Percentiles rank a stretch among this genome's conserved stretches.
phyloP scores from a whole-genome alignment of 1,139 yeast genomes.

The Magnusiomyces fungicola region DNA sequence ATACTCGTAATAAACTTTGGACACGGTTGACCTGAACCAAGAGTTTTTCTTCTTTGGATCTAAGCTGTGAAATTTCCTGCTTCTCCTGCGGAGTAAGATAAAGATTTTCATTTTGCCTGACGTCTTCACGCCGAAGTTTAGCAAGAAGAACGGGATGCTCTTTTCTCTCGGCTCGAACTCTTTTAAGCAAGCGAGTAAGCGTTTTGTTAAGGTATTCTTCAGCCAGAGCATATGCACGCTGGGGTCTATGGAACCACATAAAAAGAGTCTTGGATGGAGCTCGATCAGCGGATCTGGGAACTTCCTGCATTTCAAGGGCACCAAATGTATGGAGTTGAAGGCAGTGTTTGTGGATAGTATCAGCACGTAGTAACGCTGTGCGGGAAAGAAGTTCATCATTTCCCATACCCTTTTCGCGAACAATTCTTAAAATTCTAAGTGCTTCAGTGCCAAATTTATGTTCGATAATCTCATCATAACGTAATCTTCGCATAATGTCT shows the following conservation, averaged over 20 bases:
- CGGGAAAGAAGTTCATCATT: conserved; percentile 83
- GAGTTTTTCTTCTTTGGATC: conserved; percentile 30
- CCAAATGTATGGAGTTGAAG: conserved; percentile 34
- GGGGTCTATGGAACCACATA: conserved; percentile 66
- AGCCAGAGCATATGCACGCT: conserved; percentile 42
- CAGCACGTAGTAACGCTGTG: conserved; percentile 66
- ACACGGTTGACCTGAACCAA: conserved; percentile 30
- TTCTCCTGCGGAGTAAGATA: conserved; percentile 68
- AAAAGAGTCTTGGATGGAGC: conserved; percentile 86
- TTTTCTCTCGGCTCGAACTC: conserved; percentile 48
- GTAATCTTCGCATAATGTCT: conserved; percentile 41
- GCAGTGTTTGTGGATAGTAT: conserved; percentile 52
- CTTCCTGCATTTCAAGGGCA: conserved; percentile 60
- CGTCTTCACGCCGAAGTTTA: conserved; percentile 85
- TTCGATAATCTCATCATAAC: conserved; percentile 55
- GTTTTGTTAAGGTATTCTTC: conserved; percentile 54
- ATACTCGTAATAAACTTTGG: conserved; percentile 34
- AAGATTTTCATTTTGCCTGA: conserved; percentile 72
- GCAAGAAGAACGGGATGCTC: conserved; percentile 63
- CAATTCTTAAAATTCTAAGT: conserved; percentile 57
- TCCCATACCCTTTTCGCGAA: conserved; percentile 58
- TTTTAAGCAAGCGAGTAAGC: conserved; percentile 57
- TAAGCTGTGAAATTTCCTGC: conserved; percentile 54
- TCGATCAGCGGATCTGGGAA: conserved; percentile 85
- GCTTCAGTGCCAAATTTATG: conserved; percentile 42